A percentile compares a stretch with the other conserved stretches of the same genome.
Evolutionary conservation across 371 early-diverging fungal genomes (phyloP).

Genomic region (Apophysomyces trapeziformis): DNA sequence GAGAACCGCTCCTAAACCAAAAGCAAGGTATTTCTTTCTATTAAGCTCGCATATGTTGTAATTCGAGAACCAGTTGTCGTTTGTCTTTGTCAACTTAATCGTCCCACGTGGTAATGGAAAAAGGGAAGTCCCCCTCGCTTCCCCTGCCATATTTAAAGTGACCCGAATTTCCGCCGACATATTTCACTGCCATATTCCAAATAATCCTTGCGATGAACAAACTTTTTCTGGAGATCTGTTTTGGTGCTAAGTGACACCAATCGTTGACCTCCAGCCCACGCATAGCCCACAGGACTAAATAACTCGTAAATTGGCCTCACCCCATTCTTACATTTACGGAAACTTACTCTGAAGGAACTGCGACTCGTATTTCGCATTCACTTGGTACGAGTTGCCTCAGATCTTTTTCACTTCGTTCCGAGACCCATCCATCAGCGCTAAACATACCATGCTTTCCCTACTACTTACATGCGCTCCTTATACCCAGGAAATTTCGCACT

Average conservation of each 20-base stretch:
- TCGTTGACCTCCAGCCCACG: slow-evolving; percentile 59
- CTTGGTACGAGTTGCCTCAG: slow-evolving; percentile 66
- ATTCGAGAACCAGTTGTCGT: background rate
- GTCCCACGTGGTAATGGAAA: slow-evolving; percentile 2
- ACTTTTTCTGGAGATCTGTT: slow-evolving; percentile 46
- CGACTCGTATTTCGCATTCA: slow-evolving; percentile 68
- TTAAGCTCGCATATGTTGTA: background rate
- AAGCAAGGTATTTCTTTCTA: background rate
- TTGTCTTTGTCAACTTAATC: background rate
- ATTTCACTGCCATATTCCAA: slow-evolving; percentile 61
- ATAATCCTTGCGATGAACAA: slow-evolving; percentile 64
- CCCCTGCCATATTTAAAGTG: slow-evolving; percentile 17
- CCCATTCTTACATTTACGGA: background rate
- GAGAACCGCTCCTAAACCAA: background rate
- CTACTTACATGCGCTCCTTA: slow-evolving; percentile 66
- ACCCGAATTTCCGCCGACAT: slow-evolving; percentile 49
- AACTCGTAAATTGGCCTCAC: background rate
- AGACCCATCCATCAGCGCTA: background rate
- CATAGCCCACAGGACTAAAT: slow-evolving; percentile 54
- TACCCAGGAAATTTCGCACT: slow-evolving; percentile 73
- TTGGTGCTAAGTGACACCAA: slow-evolving; percentile 49
- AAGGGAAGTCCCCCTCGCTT: slow-evolving; percentile 6
- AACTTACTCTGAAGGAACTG: slow-evolving; percentile 65
- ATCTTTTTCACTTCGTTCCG: slow-evolving; percentile 51
- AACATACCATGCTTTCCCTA: background rate